phyloP scores from a whole-genome alignment of 768 basidiomycete species.

The Rhodotorula toruloides region DNA sequence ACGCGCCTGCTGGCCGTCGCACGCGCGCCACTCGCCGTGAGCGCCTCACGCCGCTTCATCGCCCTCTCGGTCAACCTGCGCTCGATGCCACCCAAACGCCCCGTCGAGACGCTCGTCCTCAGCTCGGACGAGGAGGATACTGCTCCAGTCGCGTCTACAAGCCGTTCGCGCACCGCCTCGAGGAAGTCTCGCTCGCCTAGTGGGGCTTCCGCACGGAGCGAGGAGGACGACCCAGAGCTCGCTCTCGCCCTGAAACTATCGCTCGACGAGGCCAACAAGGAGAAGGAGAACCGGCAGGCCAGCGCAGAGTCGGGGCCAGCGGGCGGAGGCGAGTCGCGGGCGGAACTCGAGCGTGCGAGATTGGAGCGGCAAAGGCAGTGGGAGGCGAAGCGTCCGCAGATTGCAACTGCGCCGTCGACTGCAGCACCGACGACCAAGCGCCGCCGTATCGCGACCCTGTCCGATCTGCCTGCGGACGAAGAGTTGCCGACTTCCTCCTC shows the following conservation, averaged over 20 bases:
- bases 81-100: conserved; percentile 14
- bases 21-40: no score
- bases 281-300: neutral
- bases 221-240: neutral
- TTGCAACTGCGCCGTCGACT: neutral
- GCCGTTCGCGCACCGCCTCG: neutral
- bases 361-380: conserved; percentile 17
- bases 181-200: neutral
- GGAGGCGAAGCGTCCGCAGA: neutral
- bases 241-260: conserved; percentile 1
- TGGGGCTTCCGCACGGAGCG: neutral
- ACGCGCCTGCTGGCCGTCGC: no score
- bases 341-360: conserved; percentile 25
- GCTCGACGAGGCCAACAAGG: neutral
- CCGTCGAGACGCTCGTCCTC: conserved; percentile 18
- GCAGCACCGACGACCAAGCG: neutral
- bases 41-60: no score
- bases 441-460: conserved; percentile 16
- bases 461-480: conserved; percentile 8
- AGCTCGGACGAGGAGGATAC: neutral
- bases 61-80: no score
- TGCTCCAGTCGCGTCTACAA: neutral
- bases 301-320: neutral
- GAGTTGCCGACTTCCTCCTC: neutral
- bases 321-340: neutral